Evolutionary conservation across 495 filamentous ascomycete species (phyloP).

Genomic region (Aspergillus affinis): DNA sequence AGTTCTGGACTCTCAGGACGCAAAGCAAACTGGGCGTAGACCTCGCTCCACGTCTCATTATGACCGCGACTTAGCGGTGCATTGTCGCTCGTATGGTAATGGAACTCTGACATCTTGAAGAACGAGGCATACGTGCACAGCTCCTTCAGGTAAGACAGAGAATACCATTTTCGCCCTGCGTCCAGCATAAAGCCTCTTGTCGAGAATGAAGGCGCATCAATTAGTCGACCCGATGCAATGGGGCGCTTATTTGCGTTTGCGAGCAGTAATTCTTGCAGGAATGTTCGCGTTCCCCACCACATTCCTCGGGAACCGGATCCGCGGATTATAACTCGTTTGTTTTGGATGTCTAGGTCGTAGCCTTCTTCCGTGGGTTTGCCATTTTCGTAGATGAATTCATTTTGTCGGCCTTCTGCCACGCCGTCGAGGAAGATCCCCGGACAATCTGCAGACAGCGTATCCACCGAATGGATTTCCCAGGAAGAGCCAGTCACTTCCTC

Average conservation of each 20-base stretch:
- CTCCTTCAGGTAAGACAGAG: slow-evolving; percentile 51
- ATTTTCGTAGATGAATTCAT: slow-evolving; percentile 45
- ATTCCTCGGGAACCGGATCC: slow-evolving; percentile 53
- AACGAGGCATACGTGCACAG: slow-evolving; percentile 57
- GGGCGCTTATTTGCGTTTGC: slow-evolving; percentile 12
- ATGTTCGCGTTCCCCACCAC: slow-evolving; percentile 56
- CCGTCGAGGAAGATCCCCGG: slow-evolving; percentile 38
- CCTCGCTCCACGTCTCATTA: slow-evolving; percentile 49
- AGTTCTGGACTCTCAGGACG: slow-evolving; percentile 40
- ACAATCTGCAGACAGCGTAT: slow-evolving; percentile 19
- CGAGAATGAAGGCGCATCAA: slow-evolving; percentile 48
- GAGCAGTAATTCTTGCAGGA: slow-evolving; percentile 48
- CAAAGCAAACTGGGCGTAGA: slow-evolving; percentile 54
- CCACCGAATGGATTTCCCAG: slow-evolving; percentile 28
- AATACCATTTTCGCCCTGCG: slow-evolving; percentile 58
- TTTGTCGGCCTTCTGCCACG: not conserved
- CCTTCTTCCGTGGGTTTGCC: slow-evolving; percentile 47
- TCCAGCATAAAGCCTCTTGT: slow-evolving; percentile 55
- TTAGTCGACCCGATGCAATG: slow-evolving; percentile 30
- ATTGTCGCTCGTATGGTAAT: slow-evolving; percentile 58
- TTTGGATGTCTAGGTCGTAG: slow-evolving; percentile 39
- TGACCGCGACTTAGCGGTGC: slow-evolving; percentile 54
- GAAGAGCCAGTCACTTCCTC: slow-evolving; percentile 32
- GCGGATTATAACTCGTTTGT: slow-evolving; percentile 32
- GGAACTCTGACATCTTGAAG: slow-evolving; percentile 59